A percentile compares a stretch with the other conserved stretches of the same genome.
Evolutionary conservation across 2,329 filamentous ascomycete genomes (phyloP).

Genomic region (Aspergillus sp.): DNA sequence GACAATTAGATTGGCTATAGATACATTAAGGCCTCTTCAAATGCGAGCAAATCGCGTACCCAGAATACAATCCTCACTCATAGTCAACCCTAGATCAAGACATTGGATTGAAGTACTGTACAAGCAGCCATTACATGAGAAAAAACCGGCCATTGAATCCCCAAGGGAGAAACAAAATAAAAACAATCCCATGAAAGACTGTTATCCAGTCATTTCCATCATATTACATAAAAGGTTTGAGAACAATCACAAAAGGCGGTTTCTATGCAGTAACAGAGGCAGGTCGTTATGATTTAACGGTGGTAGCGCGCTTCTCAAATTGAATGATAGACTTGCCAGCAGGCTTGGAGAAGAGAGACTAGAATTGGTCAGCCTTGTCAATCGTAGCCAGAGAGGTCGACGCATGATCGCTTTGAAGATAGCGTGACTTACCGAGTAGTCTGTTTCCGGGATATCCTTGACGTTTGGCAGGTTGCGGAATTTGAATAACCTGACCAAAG

Average conservation of each 20-base stretch:
- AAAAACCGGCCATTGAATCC: neutral
- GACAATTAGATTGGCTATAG: neutral
- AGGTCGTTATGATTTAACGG: constrained; percentile 29
- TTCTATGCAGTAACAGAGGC: neutral
- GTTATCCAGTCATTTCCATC: neutral
- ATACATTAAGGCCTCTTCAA: neutral
- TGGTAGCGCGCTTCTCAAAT: constrained; percentile 62
- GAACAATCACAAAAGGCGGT: neutral
- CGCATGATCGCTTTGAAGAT: neutral
- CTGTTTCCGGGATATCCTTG: constrained; percentile 49
- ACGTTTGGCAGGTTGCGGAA: constrained; percentile 60
- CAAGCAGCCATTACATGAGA: neutral
- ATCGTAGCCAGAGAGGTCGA: neutral
- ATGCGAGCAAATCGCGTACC: neutral
- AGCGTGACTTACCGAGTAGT: constrained; percentile 54
- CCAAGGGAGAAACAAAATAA: neutral
- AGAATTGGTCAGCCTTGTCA: constrained; percentile 14
- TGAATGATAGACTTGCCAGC: constrained; percentile 69
- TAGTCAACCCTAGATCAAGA: neutral
- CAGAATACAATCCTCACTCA: neutral
- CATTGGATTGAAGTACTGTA: neutral
- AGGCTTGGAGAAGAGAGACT: constrained; percentile 71
- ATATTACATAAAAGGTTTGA: neutral
- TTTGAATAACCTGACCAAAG: constrained; percentile 76
- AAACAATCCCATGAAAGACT: neutral